Conservation (phyloP, 306 rosid genomes). For the Citrullus colocynthis region DNA sequence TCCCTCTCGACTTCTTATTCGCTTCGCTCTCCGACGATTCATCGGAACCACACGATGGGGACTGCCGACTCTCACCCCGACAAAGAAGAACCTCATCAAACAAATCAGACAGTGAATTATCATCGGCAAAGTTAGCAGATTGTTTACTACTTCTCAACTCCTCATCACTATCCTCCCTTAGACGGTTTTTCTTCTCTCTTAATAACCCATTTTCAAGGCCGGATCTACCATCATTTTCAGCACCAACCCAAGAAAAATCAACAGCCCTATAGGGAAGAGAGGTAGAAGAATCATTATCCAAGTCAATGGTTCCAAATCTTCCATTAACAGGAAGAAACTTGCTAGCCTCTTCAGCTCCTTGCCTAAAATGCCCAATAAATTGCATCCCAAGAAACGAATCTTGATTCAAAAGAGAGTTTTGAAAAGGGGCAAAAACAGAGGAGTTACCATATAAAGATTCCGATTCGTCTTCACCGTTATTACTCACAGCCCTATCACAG, state of each 20-base stretch:
- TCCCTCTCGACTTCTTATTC: slow-evolving; percentile 12
- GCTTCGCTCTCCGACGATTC: background rate
- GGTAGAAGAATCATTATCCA: background rate
- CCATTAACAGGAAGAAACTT: slow-evolving; percentile 9
- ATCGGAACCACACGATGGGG: background rate
- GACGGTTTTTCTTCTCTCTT: slow-evolving; percentile 18
- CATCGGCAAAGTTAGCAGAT: slow-evolving; percentile 14
- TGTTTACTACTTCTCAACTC: slow-evolving; percentile 24
- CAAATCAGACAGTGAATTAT: slow-evolving; percentile 19
- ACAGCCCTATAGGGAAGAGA: background rate
- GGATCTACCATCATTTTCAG: background rate
- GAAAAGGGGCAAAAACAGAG: background rate
- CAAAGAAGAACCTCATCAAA: slow-evolving; percentile 23
- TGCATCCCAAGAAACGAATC: slow-evolving; percentile 20
- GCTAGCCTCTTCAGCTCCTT: background rate
- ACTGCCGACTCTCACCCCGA: background rate
- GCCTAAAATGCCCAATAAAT: background rate
- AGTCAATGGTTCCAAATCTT: slow-evolving; percentile 7
- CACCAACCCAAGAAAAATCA: background rate
- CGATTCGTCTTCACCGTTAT: background rate
- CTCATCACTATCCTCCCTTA: slow-evolving; percentile 8
- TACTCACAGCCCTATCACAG: background rate
- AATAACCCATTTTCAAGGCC: background rate
- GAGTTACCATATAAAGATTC: slow-evolving; percentile 11
- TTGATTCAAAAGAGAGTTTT: background rate